These are phyloP conservation scores for Hypocreales sp. DNA, from an alignment of 2,329 filamentous ascomycete species.

Conservation along the genomic window DNA sequence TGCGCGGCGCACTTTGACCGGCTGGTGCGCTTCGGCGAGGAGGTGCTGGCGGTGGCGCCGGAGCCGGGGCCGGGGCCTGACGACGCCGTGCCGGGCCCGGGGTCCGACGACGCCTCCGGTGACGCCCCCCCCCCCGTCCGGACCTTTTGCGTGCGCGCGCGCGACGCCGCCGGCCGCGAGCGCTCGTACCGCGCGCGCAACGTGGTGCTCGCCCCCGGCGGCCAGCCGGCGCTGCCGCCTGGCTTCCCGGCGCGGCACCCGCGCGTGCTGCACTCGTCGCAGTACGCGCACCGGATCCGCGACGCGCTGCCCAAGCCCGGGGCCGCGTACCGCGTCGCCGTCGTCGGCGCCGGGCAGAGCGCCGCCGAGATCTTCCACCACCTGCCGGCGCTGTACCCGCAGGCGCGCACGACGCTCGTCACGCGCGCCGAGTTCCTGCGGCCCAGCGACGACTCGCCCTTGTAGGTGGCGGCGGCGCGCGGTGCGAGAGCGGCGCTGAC, in stretches of 20 bases:
- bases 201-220: constrained; percentile 44
- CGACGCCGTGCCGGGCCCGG: too few species aligned
- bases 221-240: constrained; percentile 53
- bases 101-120: constrained; percentile 18
- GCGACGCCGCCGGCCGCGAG: constrained; percentile 40
- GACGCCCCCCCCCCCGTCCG: too few species aligned
- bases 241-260: constrained; percentile 54
- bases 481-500: too few species aligned
- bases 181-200: constrained; percentile 44
- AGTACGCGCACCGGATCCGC: constrained; percentile 55
- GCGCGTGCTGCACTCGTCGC: constrained; percentile 73
- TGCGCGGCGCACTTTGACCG: constrained; percentile 67
- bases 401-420: constrained; percentile 60
- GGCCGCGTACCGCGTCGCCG: constrained; percentile 57
- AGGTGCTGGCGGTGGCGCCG: constrained; percentile 59
- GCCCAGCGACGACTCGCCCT: constrained; percentile 90
- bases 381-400: constrained; percentile 67
- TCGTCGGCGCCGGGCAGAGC: constrained; percentile 81
- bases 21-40: constrained; percentile 58
- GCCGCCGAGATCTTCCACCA: constrained; percentile 94
- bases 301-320: constrained; percentile 40
- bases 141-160: constrained; percentile 52
- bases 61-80: constrained; percentile 22
- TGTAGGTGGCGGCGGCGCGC: constrained; percentile 49
- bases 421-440: constrained; percentile 73